Base-by-base conservation (phyloP, 108 stramenopile species). In the Skeletonema costatum region DNA sequence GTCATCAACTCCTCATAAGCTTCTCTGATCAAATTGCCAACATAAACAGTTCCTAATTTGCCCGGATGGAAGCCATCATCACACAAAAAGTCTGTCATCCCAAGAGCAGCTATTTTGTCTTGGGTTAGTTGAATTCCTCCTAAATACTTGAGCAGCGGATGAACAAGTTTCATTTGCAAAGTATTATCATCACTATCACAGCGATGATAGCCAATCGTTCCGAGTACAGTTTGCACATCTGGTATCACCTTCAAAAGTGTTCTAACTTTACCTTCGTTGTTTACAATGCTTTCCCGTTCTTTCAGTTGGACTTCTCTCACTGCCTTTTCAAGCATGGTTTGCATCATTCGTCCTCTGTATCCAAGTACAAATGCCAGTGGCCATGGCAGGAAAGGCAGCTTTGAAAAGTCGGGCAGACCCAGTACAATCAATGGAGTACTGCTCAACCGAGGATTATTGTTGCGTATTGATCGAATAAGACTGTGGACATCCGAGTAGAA, bases 1-100 rank as follows among this genome's bases (percentile, higher is more conserved):
- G 17, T 19, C 21, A 31, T 72, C 61, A 62, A 32, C 42, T 72
- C 61, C 4, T 50, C 63, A 32, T 75, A 75, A 5, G 75, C 68
- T 41, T 70, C 41, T 60, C 58, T 36, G 3, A 75, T 69, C 11
- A 75, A 41, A 70, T 48, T 70, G 13, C 75, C 75, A 42, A 69
- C 60, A 33, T 61, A 70, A 6, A 32, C 48, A n/a, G 68, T 75
- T 25, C 75, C 75, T 31, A 69, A 33, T 17, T 33, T 46, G 1
- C 70, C 76, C 0, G 76, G 76, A 51, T 77, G 76, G 56, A 77
- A 77, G 7, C 76, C 76, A 64, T 77, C 76, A 32, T 63, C 61
- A 33, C 62, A 35, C 21, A 77, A 53, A 21, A 77, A 77, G 39
- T 77, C 76, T 2, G 63, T 38, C 31, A 77, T 77, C n/a, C 61